Conservation (phyloP, 352 stramenopile genomes). For the Phytophthora lateralis region DNA sequence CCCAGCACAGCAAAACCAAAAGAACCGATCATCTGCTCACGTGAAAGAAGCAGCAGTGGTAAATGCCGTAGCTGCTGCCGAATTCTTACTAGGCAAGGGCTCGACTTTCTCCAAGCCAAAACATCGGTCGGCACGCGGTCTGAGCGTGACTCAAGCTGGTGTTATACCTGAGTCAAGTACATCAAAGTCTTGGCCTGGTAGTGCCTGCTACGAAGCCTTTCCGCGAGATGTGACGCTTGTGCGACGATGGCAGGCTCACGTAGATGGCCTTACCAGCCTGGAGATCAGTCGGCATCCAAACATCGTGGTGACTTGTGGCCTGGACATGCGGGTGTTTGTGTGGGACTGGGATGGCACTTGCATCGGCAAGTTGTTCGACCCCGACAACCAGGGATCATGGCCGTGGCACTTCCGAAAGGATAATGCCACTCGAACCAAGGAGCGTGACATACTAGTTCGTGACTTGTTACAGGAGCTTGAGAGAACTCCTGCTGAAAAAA, state of each 20-base stretch:
- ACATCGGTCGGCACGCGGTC: constrained; percentile 5
- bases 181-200: constrained; percentile 22
- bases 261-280: constrained; percentile 55
- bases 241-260: constrained; percentile 54
- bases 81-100: constrained; percentile 46
- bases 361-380: constrained; percentile 68
- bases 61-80: constrained; percentile 44
- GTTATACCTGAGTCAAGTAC: background rate
- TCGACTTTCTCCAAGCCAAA: constrained; percentile 9
- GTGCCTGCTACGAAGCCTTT: constrained; percentile 20
- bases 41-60: constrained; percentile 36
- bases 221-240: constrained; percentile 45
- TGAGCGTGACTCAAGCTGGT: constrained; percentile 5
- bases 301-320: constrained; percentile 60
- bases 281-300: constrained; percentile 66
- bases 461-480: constrained; percentile 57
- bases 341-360: constrained; percentile 72
- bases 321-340: constrained; percentile 74
- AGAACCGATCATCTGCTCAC: background rate
- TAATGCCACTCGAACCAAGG: constrained; percentile 50
- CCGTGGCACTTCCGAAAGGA: constrained; percentile 65
- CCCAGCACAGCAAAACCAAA: constrained; percentile 6
- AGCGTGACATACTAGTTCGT: constrained; percentile 45
- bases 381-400: constrained; percentile 51
- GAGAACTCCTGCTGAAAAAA: constrained; percentile 47